Conservation (phyloP, 2,329 filamentous ascomycete genomes). For the Fonsecaea erecta region DNA sequence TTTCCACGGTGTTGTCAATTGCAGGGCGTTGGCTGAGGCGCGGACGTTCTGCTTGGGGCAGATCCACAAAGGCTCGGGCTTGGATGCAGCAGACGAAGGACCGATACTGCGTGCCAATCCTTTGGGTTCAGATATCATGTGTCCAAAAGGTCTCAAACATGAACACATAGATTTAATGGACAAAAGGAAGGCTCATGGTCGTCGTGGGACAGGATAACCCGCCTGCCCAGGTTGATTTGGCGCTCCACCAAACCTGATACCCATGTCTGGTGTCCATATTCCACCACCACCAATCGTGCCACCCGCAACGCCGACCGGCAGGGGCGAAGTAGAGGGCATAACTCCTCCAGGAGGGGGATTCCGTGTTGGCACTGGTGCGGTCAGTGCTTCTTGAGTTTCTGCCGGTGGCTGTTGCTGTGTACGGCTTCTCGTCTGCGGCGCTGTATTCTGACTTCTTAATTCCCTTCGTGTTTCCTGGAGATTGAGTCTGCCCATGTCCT, state of each 20-base stretch:
- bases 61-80: neutral
- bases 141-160: neutral
- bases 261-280: slow-evolving; percentile 80
- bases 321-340: slow-evolving; percentile 45
- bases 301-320: slow-evolving; percentile 25
- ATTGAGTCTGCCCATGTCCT: slow-evolving; percentile 63
- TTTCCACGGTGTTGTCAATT: neutral
- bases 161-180: neutral
- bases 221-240: slow-evolving; percentile 33
- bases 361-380: slow-evolving; percentile 55
- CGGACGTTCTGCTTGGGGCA: neutral
- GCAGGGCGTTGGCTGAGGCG: neutral
- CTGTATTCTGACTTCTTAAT: slow-evolving; percentile 42
- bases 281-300: slow-evolving; percentile 46
- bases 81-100: neutral
- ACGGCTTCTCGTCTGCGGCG: slow-evolving; percentile 33
- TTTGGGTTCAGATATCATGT: neutral
- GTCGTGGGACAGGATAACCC: slow-evolving; percentile 30
- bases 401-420: slow-evolving; percentile 41
- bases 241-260: slow-evolving; percentile 72
- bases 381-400: slow-evolving; percentile 41
- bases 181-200: neutral
- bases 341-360: slow-evolving; percentile 56
- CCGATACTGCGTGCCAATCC: neutral
- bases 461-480: slow-evolving; percentile 51